Percentiles rank a stretch among this genome's conserved stretches.
Conservation (phyloP, 495 filamentous ascomycete genomes). For the Aspergillus cavernicola region DNA sequence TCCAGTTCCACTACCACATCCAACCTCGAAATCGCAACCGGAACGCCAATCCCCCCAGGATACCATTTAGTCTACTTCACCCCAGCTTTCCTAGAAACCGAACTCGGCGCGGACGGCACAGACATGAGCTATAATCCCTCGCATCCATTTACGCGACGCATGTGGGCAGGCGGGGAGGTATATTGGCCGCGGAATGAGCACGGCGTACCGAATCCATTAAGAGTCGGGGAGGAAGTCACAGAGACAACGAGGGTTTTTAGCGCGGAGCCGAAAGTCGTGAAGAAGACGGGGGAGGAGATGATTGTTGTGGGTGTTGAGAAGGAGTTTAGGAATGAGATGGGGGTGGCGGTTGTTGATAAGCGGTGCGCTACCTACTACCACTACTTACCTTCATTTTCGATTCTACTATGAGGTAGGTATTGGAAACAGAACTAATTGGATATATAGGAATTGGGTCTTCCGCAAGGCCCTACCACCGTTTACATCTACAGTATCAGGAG, state of each 20-base stretch:
- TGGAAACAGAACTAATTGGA: too few species aligned
- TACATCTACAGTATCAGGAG: slow-evolving; percentile 1
- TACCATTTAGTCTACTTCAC: slow-evolving; percentile 76
- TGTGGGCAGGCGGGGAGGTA: slow-evolving; percentile 76
- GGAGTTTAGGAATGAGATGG: slow-evolving; percentile 48
- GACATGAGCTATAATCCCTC: slow-evolving; percentile 67
- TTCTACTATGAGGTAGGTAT: too few species aligned
- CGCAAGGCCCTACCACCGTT: slow-evolving; percentile 40
- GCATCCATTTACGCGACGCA: slow-evolving; percentile 59
- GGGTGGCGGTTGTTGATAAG: slow-evolving; percentile 50
- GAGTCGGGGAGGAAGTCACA: slow-evolving; percentile 50
- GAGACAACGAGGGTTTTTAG: slow-evolving; percentile 54
- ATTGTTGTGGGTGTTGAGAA: slow-evolving; percentile 64
- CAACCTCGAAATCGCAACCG: slow-evolving; percentile 11
- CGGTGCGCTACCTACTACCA: slow-evolving; percentile 29
- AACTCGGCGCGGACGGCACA: slow-evolving; percentile 66
- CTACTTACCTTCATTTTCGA: too few species aligned
- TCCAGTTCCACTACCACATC: slow-evolving; percentile 20
- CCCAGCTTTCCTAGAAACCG: slow-evolving; percentile 46
- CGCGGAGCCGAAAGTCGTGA: slow-evolving; percentile 47
- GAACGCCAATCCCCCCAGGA: slow-evolving; percentile 55
- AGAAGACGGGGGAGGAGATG: slow-evolving; percentile 57
- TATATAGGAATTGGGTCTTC: slow-evolving; percentile 62
- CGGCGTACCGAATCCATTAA: slow-evolving; percentile 37
- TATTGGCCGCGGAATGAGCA: slow-evolving; percentile 40